phyloP scores from a whole-genome alignment of 257 asterid genomes.

The Jaltomata sinuosa region DNA sequence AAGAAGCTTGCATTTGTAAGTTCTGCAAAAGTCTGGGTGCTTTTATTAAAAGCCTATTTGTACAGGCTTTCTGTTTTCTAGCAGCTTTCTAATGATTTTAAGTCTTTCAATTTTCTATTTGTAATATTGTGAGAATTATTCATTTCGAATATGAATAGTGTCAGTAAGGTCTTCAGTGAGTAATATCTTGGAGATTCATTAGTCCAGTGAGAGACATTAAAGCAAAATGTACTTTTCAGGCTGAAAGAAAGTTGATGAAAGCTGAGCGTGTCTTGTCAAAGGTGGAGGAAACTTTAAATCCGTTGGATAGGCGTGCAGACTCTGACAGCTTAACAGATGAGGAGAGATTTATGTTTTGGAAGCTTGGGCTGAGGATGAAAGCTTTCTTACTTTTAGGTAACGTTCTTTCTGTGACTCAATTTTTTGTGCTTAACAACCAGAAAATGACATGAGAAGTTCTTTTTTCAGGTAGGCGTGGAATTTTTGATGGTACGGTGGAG shows the following conservation, averaged over 20 bases:
- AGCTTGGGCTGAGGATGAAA: slow-evolving; percentile 95
- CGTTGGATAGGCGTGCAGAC: slow-evolving; percentile 55
- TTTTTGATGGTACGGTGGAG: slow-evolving; percentile 95
- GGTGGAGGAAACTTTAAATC: slow-evolving; percentile 68
- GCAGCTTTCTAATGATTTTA: background rate
- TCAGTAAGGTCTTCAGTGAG: background rate
- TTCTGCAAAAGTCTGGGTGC: slow-evolving; percentile 7
- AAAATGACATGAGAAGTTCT: slow-evolving; percentile 5
- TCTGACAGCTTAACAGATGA: slow-evolving; percentile 73
- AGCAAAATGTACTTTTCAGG: slow-evolving; percentile 34
- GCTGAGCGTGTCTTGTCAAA: slow-evolving; percentile 77
- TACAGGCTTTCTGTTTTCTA: background rate
- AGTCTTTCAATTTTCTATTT: background rate
- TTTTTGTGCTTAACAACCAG: background rate
- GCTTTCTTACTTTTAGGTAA: slow-evolving; percentile 95
- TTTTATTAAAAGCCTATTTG: background rate
- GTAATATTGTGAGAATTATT: background rate
- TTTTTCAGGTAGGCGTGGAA: slow-evolving; percentile 92
- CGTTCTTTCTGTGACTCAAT: background rate
- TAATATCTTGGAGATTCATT: background rate
- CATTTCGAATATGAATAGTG: background rate
- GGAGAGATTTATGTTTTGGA: slow-evolving; percentile 95
- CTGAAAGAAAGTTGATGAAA: slow-evolving; percentile 55
- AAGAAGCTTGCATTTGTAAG: slow-evolving; percentile 71
- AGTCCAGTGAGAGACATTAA: background rate